Base-by-base conservation (phyloP, 2,329 filamentous ascomycete species). In the Fusarium cicatricum region DNA sequence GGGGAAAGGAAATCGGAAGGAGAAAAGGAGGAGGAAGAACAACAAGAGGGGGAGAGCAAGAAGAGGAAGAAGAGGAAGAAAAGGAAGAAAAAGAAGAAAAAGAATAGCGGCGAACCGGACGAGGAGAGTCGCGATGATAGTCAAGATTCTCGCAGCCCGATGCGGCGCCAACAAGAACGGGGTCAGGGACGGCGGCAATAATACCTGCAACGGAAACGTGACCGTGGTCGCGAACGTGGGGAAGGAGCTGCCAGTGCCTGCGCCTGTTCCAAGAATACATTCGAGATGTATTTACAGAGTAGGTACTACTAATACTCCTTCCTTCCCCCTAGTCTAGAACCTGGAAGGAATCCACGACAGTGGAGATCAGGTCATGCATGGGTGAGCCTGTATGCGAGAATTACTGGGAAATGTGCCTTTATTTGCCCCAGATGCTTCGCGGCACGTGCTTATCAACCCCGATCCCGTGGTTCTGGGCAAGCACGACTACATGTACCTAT, bases 361-460 rank as follows among this genome's bases (percentile, higher is more conserved):
- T 16, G 12, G 7, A 19, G 32, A 31, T 48, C 45, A 33, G 14
- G 28, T 41, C 38, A 50, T 50, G 47, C 4, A 7, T n/a, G n/a
- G 46, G 28, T 14, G 11, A 21, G 7, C 15, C 11, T 32, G 40
- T n/a, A 21, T 16, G 21, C 9, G 9, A 26, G 23, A 26, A 26
- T 8, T 26, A 26, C 9, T 26, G 6, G 23, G 23, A 26, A 26
- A 26, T 26, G 6, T 39, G 29, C 29, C 52, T 42, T 14, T 41
- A 40, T 38, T 48, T 48, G 28, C 19, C 29, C n/a, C 44, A 41
- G 31, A 47, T 47, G 57, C 55, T 46, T 58, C 38, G 47, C 43
- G 52, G 53, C 61, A 67, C 58, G 64, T 65, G 64, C 64, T 37
- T 16, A 23, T 37, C 21, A 12, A 10, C 39, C 45, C 57, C 51